Conservation (phyloP, 441 rosid species). For the Caryocar brasiliense region DNA sequence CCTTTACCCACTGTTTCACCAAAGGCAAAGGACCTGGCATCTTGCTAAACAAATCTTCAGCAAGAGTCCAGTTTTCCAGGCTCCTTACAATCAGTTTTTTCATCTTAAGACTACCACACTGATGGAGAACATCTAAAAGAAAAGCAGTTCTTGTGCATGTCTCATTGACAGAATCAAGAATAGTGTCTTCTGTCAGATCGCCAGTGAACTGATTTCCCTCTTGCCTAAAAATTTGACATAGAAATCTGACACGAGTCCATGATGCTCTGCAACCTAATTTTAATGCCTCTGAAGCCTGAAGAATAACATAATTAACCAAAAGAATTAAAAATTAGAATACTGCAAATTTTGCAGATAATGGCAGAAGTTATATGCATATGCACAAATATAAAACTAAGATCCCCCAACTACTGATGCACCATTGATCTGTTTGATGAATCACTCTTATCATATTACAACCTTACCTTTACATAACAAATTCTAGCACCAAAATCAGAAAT, state of each 20-base stretch:
- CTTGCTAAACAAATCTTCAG: constrained; percentile 34
- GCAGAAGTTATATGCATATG: too few species aligned
- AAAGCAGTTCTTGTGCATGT: constrained; percentile 58
- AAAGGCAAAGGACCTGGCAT: constrained; percentile 58
- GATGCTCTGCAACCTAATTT: constrained; percentile 66
- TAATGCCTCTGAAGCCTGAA: constrained; percentile 80
- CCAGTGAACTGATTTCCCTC: constrained; percentile 22
- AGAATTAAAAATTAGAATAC: not conserved
- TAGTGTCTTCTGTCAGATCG: constrained; percentile 45
- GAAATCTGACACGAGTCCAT: constrained; percentile 52
- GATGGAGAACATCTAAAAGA: constrained; percentile 68
- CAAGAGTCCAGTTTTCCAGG: constrained; percentile 66
- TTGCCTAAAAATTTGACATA: constrained; percentile 31
- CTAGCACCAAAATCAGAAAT: too few species aligned
- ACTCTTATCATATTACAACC: too few species aligned
- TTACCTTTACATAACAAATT: too few species aligned
- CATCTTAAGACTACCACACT: constrained; percentile 36
- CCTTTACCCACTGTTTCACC: constrained; percentile 97
- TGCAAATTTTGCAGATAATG: not conserved
- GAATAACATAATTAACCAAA: constrained; percentile 11
- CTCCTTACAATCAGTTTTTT: constrained; percentile 29
- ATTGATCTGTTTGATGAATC: too few species aligned
- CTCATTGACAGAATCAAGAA: constrained; percentile 49
- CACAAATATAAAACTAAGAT: too few species aligned
- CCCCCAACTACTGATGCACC: too few species aligned